Evolutionary conservation across 805 yeast species (phyloP), one percentile per base, ranked within the genome.

Genomic region (Ogataea philodendri): DNA sequence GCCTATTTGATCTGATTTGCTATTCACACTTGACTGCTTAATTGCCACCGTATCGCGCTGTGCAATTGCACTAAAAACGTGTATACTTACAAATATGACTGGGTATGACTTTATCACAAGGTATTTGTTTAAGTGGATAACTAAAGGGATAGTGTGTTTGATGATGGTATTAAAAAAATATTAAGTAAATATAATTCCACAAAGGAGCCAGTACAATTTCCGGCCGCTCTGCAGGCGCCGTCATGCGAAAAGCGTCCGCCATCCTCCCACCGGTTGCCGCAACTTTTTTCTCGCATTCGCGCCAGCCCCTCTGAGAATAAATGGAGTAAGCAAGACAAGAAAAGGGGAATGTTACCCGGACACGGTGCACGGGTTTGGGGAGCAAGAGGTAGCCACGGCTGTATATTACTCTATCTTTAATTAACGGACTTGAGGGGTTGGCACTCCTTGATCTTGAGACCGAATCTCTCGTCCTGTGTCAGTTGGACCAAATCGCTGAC

Each of bases 401-500:
- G 5, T 30, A 8, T 14, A 18, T 21, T 30, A 30, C 26, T 11
- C n/a, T 19, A 17, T 14, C 14, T 7, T 23, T 36, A 26, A 21
- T 22, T 21, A 36, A 20, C 25, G 35, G 18, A 25, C 22, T 75
- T 71, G 61, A 76, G 59, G 29, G 83, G 80, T 46, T 70, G 76
- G 22, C 79, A 72, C 54, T 81, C 85, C 59, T 74, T 77, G 36
- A 83, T 64, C 44, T 66, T 69, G 41, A 82, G 62, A 60, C 90
- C 90, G 46, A 80, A 81, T 60, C 85, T 72, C 49, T 70, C 67
- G 55, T 82, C 90, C 58, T 78, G 77, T 17, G 75, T 65, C 51
- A 83, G 63, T 43, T 74, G 70, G 37, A 75, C 70, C 57, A 84
- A 67, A 42, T 76, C 73, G 43, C 67, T 56, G 27, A 79, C 69